Percentiles rank a stretch among this genome's conserved stretches.
These are phyloP conservation scores for Stephanodiscus triporus DNA, from an alignment of 108 stramenopile species.

Conservation along the genomic window DNA sequence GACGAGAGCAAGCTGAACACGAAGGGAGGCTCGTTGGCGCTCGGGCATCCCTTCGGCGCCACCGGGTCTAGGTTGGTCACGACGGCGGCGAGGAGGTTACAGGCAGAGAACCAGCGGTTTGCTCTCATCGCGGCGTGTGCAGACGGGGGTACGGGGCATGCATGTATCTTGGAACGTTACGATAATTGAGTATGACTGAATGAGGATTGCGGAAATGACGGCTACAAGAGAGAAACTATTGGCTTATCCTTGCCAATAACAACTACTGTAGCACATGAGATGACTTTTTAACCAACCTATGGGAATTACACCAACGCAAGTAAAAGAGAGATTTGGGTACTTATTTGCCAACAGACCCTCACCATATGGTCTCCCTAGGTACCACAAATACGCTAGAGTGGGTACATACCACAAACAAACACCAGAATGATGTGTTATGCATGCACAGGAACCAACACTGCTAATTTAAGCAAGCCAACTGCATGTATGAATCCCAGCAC, in stretches of 20 bases:
- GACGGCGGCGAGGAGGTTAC: conserved; percentile 95
- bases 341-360: too few species aligned
- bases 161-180: conserved; percentile 90
- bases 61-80: conserved; percentile 93
- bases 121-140: conserved; percentile 98
- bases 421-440: too few species aligned
- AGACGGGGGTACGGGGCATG: conserved; percentile 96
- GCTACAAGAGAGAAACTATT: not conserved
- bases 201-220: not conserved
- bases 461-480: too few species aligned
- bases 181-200: conserved; percentile 47
- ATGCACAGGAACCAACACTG: too few species aligned
- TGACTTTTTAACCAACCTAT: too few species aligned
- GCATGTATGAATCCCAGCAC: too few species aligned
- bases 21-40: conserved; percentile 94
- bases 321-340: too few species aligned
- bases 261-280: not conserved
- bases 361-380: too few species aligned
- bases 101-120: conserved; percentile 91
- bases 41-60: conserved; percentile 99
- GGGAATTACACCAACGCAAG: too few species aligned
- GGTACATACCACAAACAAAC: too few species aligned
- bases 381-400: too few species aligned
- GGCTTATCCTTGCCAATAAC: not conserved
- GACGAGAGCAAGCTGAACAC: conserved; percentile 95